A percentile compares a stretch with the other conserved stretches of the same genome.
Conservation (phyloP, 139 green algal species). For the Yamagishiella unicocca region DNA sequence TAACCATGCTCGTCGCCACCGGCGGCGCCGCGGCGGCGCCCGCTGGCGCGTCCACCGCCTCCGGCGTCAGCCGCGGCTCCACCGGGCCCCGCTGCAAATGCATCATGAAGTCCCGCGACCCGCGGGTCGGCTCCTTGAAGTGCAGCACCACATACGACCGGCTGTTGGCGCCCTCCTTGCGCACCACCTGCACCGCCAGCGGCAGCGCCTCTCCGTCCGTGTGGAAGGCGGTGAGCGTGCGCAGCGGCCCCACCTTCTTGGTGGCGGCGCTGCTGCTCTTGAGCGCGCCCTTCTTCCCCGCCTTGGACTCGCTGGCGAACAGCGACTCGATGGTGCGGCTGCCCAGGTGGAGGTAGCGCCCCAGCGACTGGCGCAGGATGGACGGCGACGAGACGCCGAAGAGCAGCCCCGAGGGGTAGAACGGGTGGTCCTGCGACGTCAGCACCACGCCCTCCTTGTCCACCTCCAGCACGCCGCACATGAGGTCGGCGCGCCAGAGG, state of each 20-base stretch:
- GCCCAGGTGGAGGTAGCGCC: constrained; percentile 29
- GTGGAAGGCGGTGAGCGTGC: neutral
- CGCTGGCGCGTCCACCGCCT: neutral
- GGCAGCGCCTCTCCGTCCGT: constrained; percentile 24
- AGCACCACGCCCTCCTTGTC: constrained; percentile 47
- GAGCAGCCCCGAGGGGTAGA: constrained; percentile 38
- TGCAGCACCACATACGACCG: constrained; percentile 20
- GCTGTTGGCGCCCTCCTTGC: constrained; percentile 38
- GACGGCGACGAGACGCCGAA: neutral
- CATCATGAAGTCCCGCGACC: constrained; percentile 16
- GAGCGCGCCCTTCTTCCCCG: constrained; percentile 26
- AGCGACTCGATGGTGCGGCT: neutral
- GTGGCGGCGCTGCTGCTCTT: neutral
- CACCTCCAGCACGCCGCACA: constrained; percentile 56
- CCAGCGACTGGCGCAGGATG: constrained; percentile 25
- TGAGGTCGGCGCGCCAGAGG: constrained; percentile 54
- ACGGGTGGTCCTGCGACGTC: constrained; percentile 32
- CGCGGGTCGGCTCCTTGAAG: constrained; percentile 42
- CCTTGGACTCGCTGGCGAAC: neutral
- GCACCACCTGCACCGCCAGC: constrained; percentile 33
- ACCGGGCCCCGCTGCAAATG: constrained; percentile 26
- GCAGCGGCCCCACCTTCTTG: constrained; percentile 20
- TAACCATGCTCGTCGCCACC: neutral
- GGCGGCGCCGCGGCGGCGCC: neutral
- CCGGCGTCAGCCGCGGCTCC: constrained; percentile 7